Percentiles rank a stretch among this genome's conserved stretches.
Conservation (phyloP, 306 rosid species). For the Malus sieversii region DNA sequence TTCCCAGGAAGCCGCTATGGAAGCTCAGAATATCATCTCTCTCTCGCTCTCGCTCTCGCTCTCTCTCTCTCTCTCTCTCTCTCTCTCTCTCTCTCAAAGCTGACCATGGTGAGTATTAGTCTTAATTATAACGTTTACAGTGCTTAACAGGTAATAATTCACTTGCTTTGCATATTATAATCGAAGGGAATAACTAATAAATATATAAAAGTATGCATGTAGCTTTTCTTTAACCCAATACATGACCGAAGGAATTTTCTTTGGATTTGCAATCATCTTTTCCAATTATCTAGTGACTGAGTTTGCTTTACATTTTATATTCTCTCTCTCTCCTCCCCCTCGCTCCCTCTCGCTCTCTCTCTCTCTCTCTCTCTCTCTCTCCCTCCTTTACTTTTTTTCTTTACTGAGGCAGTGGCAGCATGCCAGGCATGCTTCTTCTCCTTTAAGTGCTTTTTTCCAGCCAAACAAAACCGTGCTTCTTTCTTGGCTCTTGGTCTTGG, state of each 20-base stretch:
- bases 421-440: constrained; percentile 42
- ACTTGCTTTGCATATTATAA: constrained; percentile 23
- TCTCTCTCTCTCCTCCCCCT: neutral
- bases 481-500: constrained; percentile 29
- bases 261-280: constrained; percentile 26
- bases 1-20: constrained; percentile 27
- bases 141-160: constrained; percentile 53
- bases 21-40: constrained; percentile 9
- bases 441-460: constrained; percentile 14
- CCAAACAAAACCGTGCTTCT: constrained; percentile 19
- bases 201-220: neutral
- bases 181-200: neutral
- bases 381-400: neutral
- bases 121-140: constrained; percentile 21
- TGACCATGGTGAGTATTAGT: constrained; percentile 26
- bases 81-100: neutral
- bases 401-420: constrained; percentile 34
- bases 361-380: too few relatives aligned
- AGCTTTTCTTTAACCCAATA: constrained; percentile 28
- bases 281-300: constrained; percentile 24
- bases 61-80: constrained; percentile 4
- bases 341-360: neutral
- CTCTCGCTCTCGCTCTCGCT: too few relatives aligned
- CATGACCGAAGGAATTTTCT: constrained; percentile 71
- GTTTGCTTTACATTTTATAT: constrained; percentile 37